Evolutionary conservation across 2,329 filamentous ascomycete genomes (phyloP).

Genomic region (Epichloe uncinata): DNA sequence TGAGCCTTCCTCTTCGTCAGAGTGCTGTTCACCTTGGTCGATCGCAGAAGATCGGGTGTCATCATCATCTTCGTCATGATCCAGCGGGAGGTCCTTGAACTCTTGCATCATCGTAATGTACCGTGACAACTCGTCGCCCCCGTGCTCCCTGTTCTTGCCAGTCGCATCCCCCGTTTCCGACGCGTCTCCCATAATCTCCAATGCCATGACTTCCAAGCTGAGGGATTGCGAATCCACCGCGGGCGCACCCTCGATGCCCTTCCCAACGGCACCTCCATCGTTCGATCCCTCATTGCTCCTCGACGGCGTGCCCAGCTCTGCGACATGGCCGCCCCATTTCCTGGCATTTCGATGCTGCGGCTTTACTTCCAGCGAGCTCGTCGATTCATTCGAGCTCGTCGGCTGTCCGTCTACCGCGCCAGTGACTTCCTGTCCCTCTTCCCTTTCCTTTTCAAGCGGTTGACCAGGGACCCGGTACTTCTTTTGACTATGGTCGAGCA

Average conservation of each 20-base stretch:
- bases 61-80: constrained; percentile 35
- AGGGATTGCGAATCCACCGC: constrained; percentile 14
- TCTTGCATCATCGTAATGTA: constrained; percentile 51
- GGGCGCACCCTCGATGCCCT: constrained; percentile 5
- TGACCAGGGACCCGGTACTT: constrained; percentile 47
- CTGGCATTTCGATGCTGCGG: constrained; percentile 22
- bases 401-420: not conserved
- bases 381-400: constrained; percentile 10
- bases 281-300: constrained; percentile 20
- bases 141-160: not conserved
- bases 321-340: constrained; percentile 24
- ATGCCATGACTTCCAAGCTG: constrained; percentile 6
- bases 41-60: constrained; percentile 10
- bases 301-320: constrained; percentile 23
- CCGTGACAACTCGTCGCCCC: constrained; percentile 44
- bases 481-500: constrained; percentile 45
- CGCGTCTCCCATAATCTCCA: constrained; percentile 8
- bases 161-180: not conserved
- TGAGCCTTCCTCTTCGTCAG: constrained; percentile 1
- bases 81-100: constrained; percentile 44
- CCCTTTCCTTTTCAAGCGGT: constrained; percentile 12
- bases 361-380: constrained; percentile 36
- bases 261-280: constrained; percentile 9
- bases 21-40: constrained; percentile 1
- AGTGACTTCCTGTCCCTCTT: not conserved